Conservation (phyloP, 331 rosid genomes). For the Cucumis variabilis region DNA sequence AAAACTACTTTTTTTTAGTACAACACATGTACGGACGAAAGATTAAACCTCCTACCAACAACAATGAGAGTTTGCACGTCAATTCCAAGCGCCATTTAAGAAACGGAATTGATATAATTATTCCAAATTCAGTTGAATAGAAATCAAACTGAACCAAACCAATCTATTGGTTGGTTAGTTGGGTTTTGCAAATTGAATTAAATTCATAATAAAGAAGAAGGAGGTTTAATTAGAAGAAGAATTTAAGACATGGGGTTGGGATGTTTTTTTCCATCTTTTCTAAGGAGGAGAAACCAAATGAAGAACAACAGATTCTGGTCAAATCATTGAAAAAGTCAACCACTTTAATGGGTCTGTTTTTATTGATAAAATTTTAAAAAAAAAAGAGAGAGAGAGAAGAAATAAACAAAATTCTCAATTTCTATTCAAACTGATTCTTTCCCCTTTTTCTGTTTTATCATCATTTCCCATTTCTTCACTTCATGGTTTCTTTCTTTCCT, state of each 20-base stretch:
- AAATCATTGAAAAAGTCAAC: constrained; percentile 23
- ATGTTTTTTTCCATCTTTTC: background rate
- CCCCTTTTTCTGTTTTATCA: background rate
- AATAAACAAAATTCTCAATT: background rate
- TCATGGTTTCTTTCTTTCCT: constrained; percentile 19
- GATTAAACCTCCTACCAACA: background rate
- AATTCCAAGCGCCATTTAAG: no score
- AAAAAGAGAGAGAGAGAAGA: background rate
- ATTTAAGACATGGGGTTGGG: background rate
- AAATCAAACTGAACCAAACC: background rate
- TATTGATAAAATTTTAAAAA: background rate
- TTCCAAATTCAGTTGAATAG: no score
- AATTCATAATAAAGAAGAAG: background rate
- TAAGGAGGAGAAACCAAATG: background rate
- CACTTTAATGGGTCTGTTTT: constrained; percentile 3
- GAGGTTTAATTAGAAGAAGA: background rate
- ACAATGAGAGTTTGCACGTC: no score
- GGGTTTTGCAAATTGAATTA: background rate
- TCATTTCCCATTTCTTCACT: constrained; percentile 13
- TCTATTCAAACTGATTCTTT: background rate
- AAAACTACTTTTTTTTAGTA: no score
- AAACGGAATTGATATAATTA: no score
- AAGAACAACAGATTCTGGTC: background rate
- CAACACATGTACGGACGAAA: background rate
- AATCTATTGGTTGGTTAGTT: background rate